Evolutionary conservation across 2,329 filamentous ascomycete species (phyloP), one percentile per base, ranked within the genome.

Genomic region (Aaosphaeria arxii): DNA sequence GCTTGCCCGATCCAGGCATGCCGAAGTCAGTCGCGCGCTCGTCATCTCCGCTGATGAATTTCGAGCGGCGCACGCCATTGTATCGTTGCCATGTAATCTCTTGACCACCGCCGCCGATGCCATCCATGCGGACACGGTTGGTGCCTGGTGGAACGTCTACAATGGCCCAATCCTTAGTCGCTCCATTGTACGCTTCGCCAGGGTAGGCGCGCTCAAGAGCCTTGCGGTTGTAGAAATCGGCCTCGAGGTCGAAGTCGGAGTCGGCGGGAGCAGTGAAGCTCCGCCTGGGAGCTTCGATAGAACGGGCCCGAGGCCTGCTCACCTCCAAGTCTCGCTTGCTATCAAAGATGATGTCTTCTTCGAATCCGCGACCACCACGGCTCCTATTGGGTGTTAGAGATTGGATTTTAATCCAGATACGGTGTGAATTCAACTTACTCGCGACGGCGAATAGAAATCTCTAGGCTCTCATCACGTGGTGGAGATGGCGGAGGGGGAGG

Each of bases 81-180:
- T 91, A 91, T 58, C 83, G 82, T 64, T 87, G 79, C 87, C 88
- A 94, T 17, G 82, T 86, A 42, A 91, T 83, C 59, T 94, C 89
- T 53, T 89, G 86, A 35, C 76, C 77, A n/a, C 78, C 87, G 42
- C 87, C 88, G 17, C 88, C 88, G 28, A 83, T 78, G 45, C 89
- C 88, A 57, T 94, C 88, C 86, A 94, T 87, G 46, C 82, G 81
- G n/a, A 94, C 86, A 38, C 86, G 82, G 72, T 89, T 86, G 0
- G 89, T 92, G 49, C 89, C 89, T 0, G 89, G 88, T 1, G 89
- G 89, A 36, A 95, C 86, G 69, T 95, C 89, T 35, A 95, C 80
- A 53, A 95, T 87, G 46, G 83, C 80, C 89, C 90, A 95, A 61
- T 83, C 87, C 54, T 82, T 84, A 33, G 87, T 90, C 13, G 83